These are phyloP conservation scores for Seminavis robusta DNA, from an alignment of 108 stramenopile genomes.

Conservation along the genomic window DNA sequence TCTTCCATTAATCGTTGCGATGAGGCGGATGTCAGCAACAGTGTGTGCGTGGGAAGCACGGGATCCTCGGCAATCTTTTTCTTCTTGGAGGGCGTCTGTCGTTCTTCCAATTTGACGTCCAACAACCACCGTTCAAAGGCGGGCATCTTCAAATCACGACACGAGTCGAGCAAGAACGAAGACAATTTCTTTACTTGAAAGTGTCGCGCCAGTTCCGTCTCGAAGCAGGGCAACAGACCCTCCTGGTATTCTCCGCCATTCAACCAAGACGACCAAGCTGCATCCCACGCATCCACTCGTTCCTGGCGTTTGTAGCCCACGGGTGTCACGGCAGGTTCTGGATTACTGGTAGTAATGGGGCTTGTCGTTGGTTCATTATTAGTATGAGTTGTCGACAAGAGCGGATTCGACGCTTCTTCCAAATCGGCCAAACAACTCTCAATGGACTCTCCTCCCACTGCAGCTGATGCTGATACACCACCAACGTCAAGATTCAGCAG, in stretches of 20 bases:
- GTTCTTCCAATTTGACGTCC: conserved; percentile 68
- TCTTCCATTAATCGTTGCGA: conserved; percentile 32
- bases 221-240: conserved; percentile 50
- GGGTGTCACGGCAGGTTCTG: no score
- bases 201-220: conserved; percentile 61
- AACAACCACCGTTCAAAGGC: conserved; percentile 73
- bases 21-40: conserved; percentile 11
- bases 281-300: conserved; percentile 26
- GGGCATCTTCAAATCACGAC: conserved; percentile 57
- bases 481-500: no score
- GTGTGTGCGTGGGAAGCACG: conserved; percentile 27
- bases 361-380: no score
- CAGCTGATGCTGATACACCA: no score
- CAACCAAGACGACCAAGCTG: conserved; percentile 13
- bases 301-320: no score
- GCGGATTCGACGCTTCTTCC: no score
- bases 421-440: no score
- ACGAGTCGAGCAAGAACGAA: conserved; percentile 37
- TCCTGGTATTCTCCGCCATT: conserved; percentile 22
- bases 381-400: no score
- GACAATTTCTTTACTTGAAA: conserved; percentile 56
- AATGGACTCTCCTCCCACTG: no score
- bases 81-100: conserved; percentile 11
- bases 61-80: conserved; percentile 31
- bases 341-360: no score